These are phyloP conservation scores for Cercophora newfieldiana DNA, from an alignment of 495 filamentous ascomycete species.

Conservation along the genomic window DNA sequence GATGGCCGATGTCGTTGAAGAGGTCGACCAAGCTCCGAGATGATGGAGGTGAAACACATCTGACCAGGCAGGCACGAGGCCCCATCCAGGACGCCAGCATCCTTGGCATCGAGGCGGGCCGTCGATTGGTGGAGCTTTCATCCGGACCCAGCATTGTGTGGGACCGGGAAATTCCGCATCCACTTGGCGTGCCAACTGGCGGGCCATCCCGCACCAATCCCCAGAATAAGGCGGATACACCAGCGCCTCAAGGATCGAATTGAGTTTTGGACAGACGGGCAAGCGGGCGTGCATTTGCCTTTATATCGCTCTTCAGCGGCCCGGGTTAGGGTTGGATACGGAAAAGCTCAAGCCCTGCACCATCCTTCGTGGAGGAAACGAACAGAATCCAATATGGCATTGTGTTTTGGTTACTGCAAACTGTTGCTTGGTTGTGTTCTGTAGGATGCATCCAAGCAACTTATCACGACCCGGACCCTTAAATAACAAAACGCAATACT, in stretches of 20 bases:
- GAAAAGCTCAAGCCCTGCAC: too few relatives aligned
- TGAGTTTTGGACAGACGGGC: neutral
- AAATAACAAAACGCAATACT: too few relatives aligned
- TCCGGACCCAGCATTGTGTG: neutral
- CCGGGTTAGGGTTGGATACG: too few relatives aligned
- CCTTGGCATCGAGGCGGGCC: neutral
- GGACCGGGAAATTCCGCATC: neutral
- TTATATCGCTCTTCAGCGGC: too few relatives aligned
- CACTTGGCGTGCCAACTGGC: neutral
- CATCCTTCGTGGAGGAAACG: too few relatives aligned
- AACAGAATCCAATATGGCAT: too few relatives aligned
- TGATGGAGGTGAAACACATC: neutral
- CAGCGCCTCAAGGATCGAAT: neutral
- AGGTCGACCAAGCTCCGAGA: neutral
- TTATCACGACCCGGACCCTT: too few relatives aligned
- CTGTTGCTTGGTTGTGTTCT: too few relatives aligned
- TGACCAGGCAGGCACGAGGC: slow-evolving; percentile 6
- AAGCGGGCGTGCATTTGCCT: neutral
- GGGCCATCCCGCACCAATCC: neutral
- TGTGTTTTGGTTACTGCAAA: too few relatives aligned
- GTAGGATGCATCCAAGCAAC: too few relatives aligned
- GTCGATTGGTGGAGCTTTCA: neutral
- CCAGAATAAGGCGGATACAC: neutral
- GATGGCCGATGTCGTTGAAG: neutral
- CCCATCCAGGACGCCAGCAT: neutral